Base-by-base conservation (phyloP, 169 alveolate genomes). In the Eimeria necatrix region DNA sequence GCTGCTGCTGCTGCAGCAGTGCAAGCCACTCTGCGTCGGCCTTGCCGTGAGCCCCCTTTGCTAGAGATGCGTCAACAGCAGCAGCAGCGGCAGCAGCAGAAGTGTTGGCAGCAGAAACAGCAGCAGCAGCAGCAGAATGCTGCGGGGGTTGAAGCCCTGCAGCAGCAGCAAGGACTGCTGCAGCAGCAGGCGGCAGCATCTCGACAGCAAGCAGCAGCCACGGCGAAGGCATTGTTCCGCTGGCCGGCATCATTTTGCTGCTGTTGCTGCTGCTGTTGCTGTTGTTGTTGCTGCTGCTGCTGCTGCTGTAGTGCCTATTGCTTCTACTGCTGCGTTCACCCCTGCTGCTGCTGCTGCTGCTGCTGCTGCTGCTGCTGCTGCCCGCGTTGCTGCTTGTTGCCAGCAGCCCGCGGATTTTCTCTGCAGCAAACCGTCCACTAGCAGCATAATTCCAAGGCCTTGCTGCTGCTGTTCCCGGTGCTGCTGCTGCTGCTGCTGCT, bases 1-100 rank as follows among this genome's bases (percentile, higher is more conserved):
- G 64, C 64, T 56, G 64, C 64, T 56, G 64, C 14, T 56, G 64
- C 64, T 56, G 64, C 64, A 56, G 64, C 64, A 56, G 64, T 56
- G 8, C 14, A 56, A 56, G 64, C 64, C 64, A 56, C 20, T 56
- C 64, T 56, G 64, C 8, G 14, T 56, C 64, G 20, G 64, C 14
- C 64, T 14, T 56, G 14, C 14, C 14, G 20, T 9, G 20, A 8
- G 64, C 14, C 8, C 20, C 8, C 8, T 14, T 8, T 9, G 8
- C 64, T 9, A 14, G 14, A 56, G 64, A 9, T 8, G 64, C 20
- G 64, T 8, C 20, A 8, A 56, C 64, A 56, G 64, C 14, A 9
- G 64, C 64, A 9, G 64, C 64, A 56, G 64, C 64, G 64, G 64
- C 64, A 9, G 20, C 64, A 56, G 64, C 64, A 56, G 14, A 14